Evolutionary conservation across 202 grass and related monocot species (phyloP), one percentile per base, ranked within the genome.

Genomic region (Schoenoplectus triqueter): DNA sequence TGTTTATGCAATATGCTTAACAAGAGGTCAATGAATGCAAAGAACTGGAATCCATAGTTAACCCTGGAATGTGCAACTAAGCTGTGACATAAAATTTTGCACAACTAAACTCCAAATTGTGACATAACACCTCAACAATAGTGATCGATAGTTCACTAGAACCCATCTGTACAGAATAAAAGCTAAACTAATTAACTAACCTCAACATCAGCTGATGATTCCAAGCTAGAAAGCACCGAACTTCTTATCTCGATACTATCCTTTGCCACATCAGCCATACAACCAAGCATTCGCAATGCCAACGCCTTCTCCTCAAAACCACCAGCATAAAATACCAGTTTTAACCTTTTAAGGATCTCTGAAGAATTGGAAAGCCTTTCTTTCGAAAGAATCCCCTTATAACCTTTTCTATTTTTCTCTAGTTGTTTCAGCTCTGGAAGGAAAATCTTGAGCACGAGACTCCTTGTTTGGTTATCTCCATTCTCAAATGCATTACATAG

Each of bases 231-330:
- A 74, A 98, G 88, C 17, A 98, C 47, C 9, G 89, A 79, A 83
- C 85, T 85, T 18, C 93, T 88, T 59, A 95, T 84, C n/a, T 91
- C 92, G 78, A 86, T 54, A 76, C 93, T 95, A 60, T 90, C 86
- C 73, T 91, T 87, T 52, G 88, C 78, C 63, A 98, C 61, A 84
- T 79, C 84, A 8, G 89, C 91, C 11, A 92, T 86, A 73, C 95
- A 98, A 52, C 95, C 95, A 80, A 98, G 89, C 62, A 95, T 49
- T 59, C 84, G 88, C 77, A 98, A 84, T 42, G 91, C 71, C 49
- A 98, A 84, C 1, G 66, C 87, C 67, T 91, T 93, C 54, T 88
- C 83, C 64, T 86, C 85, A 7, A 13, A 19, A 80, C 77, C 83
- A 61, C 87, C 91, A 15, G 85, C 70, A 73, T 90, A 69, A 89